A percentile compares a stretch with the other conserved stretches of the same genome.
Evolutionary conservation across 1,139 yeast species (phyloP).

Genomic region (Hemisphaericaspora xylofermentans): DNA sequence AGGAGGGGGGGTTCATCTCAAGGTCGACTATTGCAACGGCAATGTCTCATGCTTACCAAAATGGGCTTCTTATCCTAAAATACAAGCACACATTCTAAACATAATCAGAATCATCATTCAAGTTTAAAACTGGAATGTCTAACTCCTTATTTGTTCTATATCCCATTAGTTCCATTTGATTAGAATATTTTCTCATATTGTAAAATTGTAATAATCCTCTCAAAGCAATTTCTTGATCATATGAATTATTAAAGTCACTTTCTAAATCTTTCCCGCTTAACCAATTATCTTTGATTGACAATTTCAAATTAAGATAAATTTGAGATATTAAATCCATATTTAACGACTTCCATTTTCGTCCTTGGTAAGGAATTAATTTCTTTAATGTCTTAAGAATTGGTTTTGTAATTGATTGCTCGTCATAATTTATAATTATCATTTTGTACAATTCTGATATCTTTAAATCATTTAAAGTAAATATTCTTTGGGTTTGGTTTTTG

Average conservation of each 20-base stretch:
- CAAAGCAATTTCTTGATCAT: conserved; percentile 83
- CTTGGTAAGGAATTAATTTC: conserved; percentile 84
- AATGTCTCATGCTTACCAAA: no score
- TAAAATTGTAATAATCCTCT: conserved; percentile 80
- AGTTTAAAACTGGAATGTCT: conserved; percentile 22
- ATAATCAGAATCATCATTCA: conserved; percentile 15
- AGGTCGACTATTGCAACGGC: no score
- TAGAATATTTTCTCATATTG: conserved; percentile 58
- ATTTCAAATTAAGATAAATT: conserved; percentile 72
- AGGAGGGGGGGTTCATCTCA: no score
- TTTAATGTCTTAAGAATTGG: conserved; percentile 75
- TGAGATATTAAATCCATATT: conserved; percentile 93
- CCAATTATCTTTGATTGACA: conserved; percentile 84
- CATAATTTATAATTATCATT: conserved; percentile 47
- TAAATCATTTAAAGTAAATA: conserved; percentile 53
- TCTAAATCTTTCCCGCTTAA: conserved; percentile 80
- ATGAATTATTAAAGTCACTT: conserved; percentile 71
- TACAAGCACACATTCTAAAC: no score
- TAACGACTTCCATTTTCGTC: conserved; percentile 89
- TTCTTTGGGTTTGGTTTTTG: conserved; percentile 51
- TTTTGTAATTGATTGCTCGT: conserved; percentile 61
- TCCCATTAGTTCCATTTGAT: conserved; percentile 55
- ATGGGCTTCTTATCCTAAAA: no score
- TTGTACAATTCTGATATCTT: conserved; percentile 54
- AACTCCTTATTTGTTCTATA: conserved; percentile 36